These are phyloP conservation scores for Senna siamea DNA, from an alignment of 306 rosid genomes.

Conservation along the genomic window DNA sequence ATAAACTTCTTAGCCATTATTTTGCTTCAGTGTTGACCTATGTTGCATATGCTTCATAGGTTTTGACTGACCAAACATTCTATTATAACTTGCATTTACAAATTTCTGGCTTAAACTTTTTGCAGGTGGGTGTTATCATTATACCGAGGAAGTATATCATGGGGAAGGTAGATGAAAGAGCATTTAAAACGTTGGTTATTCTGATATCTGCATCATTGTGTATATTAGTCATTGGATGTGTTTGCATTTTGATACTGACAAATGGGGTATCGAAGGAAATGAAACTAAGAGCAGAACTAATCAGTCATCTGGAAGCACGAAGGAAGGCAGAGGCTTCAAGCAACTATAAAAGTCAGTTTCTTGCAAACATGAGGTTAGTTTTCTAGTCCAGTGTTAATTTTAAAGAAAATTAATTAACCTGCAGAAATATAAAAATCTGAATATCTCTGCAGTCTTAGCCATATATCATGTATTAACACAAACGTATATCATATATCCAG, in stretches of 20 bases:
- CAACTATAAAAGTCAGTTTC: slow-evolving; percentile 96
- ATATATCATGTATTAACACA: not conserved
- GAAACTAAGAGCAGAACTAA: slow-evolving; percentile 94
- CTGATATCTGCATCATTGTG: slow-evolving; percentile 90
- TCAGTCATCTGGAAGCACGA: slow-evolving; percentile 95
- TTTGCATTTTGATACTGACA: slow-evolving; percentile 90
- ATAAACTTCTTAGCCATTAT: not conserved
- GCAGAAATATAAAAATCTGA: not conserved
- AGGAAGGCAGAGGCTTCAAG: slow-evolving; percentile 98
- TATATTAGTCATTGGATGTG: slow-evolving; percentile 87
- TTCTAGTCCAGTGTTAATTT: slow-evolving; percentile 20
- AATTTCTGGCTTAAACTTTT: slow-evolving; percentile 36
- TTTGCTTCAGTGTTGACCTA: slow-evolving; percentile 17
- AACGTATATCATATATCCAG: not conserved
- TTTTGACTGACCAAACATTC: not conserved
- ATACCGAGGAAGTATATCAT: slow-evolving; percentile 92
- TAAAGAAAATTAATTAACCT: not conserved
- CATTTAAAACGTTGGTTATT: slow-evolving; percentile 90
- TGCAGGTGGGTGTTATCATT: slow-evolving; percentile 96
- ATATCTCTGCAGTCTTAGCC: not conserved
- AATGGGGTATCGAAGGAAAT: slow-evolving; percentile 99
- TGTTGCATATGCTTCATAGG: too few relatives aligned
- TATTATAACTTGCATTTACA: slow-evolving; percentile 15
- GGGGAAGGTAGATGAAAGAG: slow-evolving; percentile 98
- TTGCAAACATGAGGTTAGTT: slow-evolving; percentile 94